Percentiles rank a stretch among this genome's conserved stretches.
Evolutionary conservation across 1,139 yeast species (phyloP).

Genomic region (Trichomonascaceae sp.): DNA sequence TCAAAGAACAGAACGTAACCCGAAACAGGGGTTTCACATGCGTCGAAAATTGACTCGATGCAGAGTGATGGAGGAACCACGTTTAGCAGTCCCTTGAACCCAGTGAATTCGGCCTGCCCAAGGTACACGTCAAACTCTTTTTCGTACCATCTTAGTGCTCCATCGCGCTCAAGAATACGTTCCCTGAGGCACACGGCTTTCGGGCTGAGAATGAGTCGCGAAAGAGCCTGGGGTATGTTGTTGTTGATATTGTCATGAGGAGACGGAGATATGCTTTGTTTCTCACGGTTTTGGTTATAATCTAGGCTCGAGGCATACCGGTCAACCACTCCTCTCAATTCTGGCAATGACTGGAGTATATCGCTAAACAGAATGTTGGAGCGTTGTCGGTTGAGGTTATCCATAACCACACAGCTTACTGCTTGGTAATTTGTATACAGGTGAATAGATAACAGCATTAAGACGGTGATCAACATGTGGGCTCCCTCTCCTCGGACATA

Average conservation of each 20-base stretch:
- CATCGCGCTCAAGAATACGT: conserved; percentile 22
- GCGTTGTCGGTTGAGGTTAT: conserved; percentile 25
- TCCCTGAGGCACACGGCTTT: conserved; percentile 17
- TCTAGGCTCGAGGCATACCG: background rate
- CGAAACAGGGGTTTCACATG: conserved; percentile 8
- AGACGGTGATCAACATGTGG: conserved; percentile 21
- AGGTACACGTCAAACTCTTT: conserved; percentile 8
- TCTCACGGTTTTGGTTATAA: background rate
- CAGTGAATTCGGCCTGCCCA: conserved; percentile 14
- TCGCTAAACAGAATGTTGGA: conserved; percentile 23
- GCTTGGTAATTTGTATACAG: conserved; percentile 27
- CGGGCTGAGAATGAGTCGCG: conserved; percentile 20
- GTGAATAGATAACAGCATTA: conserved; percentile 19
- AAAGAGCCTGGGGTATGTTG: conserved; percentile 9
- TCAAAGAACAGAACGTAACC: conserved; percentile 15
- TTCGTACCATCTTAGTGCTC: conserved; percentile 18
- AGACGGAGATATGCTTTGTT: background rate
- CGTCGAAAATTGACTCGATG: conserved; percentile 9
- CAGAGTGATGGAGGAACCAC: conserved; percentile 5
- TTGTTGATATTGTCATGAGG: conserved; percentile 8
- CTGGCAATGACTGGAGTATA: conserved; percentile 16
- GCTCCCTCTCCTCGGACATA: conserved; percentile 21
- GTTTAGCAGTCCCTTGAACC: conserved; percentile 10
- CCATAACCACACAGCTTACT: conserved; percentile 23
- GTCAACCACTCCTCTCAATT: conserved; percentile 12